Conservation (phyloP, 441 rosid genomes). For the Eutrema salsugineum region DNA sequence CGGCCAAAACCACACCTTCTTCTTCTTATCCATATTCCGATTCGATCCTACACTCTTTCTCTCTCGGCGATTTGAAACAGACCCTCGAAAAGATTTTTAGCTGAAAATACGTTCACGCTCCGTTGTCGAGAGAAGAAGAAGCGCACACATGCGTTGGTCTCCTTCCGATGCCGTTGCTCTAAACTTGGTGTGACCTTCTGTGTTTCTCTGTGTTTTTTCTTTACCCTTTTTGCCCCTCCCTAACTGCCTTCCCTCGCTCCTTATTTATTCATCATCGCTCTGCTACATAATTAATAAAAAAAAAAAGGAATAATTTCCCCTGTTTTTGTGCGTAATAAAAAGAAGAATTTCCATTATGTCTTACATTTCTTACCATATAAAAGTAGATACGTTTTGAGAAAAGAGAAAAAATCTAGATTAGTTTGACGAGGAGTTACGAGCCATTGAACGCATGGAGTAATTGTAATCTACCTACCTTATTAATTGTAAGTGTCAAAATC, state of each 20-base stretch:
- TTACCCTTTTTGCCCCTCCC: background rate
- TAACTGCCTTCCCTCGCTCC: constrained; percentile 18
- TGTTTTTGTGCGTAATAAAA: too few relatives aligned
- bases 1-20: constrained; percentile 30
- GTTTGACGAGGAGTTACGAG: background rate
- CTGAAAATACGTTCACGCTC: constrained; percentile 13
- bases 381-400: background rate
- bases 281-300: too few relatives aligned
- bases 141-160: constrained; percentile 25
- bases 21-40: constrained; percentile 15
- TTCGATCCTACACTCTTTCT: background rate
- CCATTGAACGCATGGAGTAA: background rate
- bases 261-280: background rate
- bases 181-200: constrained; percentile 11
- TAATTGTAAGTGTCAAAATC: background rate
- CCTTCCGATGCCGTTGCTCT: constrained; percentile 16
- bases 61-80: background rate
- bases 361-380: background rate
- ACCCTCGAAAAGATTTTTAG: background rate
- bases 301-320: too few relatives aligned
- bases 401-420: background rate
- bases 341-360: background rate
- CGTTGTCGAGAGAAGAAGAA: constrained; percentile 13
- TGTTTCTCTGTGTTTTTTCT: background rate
- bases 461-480: background rate